phyloP scores from a whole-genome alignment of 768 basidiomycete species.

The Multifurca ochricompacta region DNA sequence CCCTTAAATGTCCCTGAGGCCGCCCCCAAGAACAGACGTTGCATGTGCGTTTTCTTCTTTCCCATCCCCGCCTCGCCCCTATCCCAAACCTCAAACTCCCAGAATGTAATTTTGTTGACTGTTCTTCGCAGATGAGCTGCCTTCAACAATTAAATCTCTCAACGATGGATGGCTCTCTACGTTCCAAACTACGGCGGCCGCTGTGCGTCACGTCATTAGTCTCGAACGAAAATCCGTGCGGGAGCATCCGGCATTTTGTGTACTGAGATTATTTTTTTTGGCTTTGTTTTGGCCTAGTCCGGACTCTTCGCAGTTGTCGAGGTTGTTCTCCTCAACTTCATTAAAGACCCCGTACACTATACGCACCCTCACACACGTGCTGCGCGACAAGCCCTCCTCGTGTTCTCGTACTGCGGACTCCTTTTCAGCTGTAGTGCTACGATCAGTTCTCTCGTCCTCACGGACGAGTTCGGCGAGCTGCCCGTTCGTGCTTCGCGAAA shows the following conservation, averaged over 20 bases:
- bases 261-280: too few species aligned
- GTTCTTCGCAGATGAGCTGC: not conserved
- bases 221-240: not conserved
- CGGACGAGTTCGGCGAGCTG: conserved; percentile 9
- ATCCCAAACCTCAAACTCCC: too few species aligned
- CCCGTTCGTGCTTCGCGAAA: conserved; percentile 7
- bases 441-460: conserved; percentile 12
- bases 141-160: conserved; percentile 2
- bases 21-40: not conserved
- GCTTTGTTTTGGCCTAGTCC: not conserved
- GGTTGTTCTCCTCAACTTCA: conserved; percentile 1
- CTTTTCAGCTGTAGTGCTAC: conserved; percentile 11
- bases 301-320: conserved; percentile 12
- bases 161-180: conserved; percentile 6
- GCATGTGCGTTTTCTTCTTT: not conserved
- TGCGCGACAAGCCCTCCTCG: not conserved
- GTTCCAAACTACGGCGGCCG: not conserved
- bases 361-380: not conserved
- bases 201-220: too few species aligned
- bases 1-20: not conserved
- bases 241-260: not conserved
- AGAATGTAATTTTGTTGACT: not conserved
- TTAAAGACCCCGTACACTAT: not conserved
- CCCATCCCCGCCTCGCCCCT: too few species aligned
- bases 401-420: conserved; percentile 12